A percentile compares a stretch with the other conserved stretches of the same genome.
phyloP scores from a whole-genome alignment of 2,329 filamentous ascomycete species.

The Magnaporthiopsis incrustans region DNA sequence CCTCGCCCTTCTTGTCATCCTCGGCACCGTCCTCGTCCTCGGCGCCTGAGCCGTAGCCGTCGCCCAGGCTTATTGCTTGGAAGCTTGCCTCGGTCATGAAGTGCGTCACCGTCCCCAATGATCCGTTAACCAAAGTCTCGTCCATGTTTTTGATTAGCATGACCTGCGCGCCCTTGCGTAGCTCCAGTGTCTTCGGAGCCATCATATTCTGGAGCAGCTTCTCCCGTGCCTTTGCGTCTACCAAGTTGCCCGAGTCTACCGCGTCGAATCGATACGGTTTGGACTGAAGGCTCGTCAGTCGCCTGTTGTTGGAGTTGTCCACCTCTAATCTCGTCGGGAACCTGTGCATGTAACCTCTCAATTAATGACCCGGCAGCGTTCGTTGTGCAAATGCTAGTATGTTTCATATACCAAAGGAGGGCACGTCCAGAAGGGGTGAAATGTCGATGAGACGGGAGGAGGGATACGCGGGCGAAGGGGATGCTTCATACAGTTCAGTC shows the following conservation, averaged over 20 bases:
- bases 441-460: too few species aligned
- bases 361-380: conserved; percentile 16
- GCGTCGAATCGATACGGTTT: conserved; percentile 62
- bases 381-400: too few species aligned
- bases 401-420: neutral
- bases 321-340: conserved; percentile 90
- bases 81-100: conserved; percentile 55
- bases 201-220: conserved; percentile 84
- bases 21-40: conserved; percentile 18
- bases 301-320: conserved; percentile 70
- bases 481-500: conserved; percentile 63
- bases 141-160: conserved; percentile 99
- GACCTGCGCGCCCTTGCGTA: conserved; percentile 91
- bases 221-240: conserved; percentile 45
- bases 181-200: conserved; percentile 69
- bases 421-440: neutral
- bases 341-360: conserved; percentile 19
- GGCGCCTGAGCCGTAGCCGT: conserved; percentile 33
- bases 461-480: conserved; percentile 9
- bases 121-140: conserved; percentile 87
- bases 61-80: conserved; percentile 19
- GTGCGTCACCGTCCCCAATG: conserved; percentile 73
- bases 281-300: conserved; percentile 66
- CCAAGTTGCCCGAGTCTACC: conserved; percentile 63
- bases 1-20: conserved; percentile 10